Conservation (phyloP, 148 eudicot genomes). For the Fagopyrum homotropicum region DNA sequence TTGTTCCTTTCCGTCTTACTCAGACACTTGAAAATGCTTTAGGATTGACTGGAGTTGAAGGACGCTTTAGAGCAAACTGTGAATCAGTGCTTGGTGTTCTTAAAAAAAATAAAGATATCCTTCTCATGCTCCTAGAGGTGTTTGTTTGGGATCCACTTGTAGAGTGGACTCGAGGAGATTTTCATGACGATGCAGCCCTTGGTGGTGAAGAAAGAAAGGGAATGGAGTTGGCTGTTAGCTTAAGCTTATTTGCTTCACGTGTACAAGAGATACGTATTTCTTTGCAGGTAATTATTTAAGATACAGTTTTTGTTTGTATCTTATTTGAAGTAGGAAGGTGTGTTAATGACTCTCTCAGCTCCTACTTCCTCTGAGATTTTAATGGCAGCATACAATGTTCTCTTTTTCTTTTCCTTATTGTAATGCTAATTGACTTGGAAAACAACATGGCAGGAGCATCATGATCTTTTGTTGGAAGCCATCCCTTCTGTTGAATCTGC, state of each 20-base stretch:
- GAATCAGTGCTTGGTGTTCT: slow-evolving; percentile 85
- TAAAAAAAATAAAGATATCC: slow-evolving; percentile 75
- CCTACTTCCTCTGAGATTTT: neutral
- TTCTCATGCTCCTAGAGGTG: slow-evolving; percentile 86
- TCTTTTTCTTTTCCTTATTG: neutral
- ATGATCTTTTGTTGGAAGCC: slow-evolving; percentile 71
- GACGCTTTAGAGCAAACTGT: slow-evolving; percentile 86
- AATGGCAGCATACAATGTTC: neutral
- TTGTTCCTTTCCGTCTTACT: slow-evolving; percentile 96
- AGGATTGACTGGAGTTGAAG: slow-evolving; percentile 89
- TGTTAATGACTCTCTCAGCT: slow-evolving; percentile 6
- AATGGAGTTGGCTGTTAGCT: slow-evolving; percentile 98
- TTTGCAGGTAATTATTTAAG: slow-evolving; percentile 54
- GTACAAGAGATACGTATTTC: slow-evolving; percentile 98
- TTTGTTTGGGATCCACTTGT: slow-evolving; percentile 99
- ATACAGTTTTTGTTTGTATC: neutral
- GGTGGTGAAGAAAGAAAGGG: slow-evolving; percentile 99
- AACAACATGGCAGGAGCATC: slow-evolving; percentile 65
- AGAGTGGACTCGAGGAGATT: slow-evolving; percentile 98
- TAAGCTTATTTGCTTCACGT: slow-evolving; percentile 97
- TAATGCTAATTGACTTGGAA: neutral
- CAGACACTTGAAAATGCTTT: slow-evolving; percentile 92
- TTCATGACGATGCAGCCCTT: slow-evolving; percentile 93
- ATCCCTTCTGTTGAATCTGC: slow-evolving; percentile 84
- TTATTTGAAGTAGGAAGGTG: neutral